Percentiles rank a stretch among this genome's conserved stretches.
Evolutionary conservation across 352 stramenopile genomes (phyloP).

Genomic region (Pythium rishiriense): DNA sequence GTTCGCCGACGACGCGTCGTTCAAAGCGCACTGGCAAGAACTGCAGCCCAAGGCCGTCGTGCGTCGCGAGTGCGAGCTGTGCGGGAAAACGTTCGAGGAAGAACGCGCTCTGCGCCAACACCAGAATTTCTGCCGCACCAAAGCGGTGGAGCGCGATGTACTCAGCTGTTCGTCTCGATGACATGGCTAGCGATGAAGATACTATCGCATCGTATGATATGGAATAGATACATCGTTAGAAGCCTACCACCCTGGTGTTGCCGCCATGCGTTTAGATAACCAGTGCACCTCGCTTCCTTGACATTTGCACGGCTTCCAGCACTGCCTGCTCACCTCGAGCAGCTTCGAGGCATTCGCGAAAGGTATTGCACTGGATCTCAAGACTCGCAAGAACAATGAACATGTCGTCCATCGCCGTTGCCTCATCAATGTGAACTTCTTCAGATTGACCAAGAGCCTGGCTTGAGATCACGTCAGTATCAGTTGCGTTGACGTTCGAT

Average conservation of each 20-base stretch:
- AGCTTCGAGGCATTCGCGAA: slow-evolving; percentile 50
- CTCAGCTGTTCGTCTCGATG: slow-evolving; percentile 2
- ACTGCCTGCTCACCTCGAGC: slow-evolving; percentile 44
- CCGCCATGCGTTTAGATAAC: slow-evolving; percentile 12
- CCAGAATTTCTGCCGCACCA: slow-evolving; percentile 61
- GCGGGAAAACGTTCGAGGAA: slow-evolving; percentile 59
- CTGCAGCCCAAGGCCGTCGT: slow-evolving; percentile 28
- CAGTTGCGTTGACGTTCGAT: background rate
- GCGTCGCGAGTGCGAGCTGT: slow-evolving; percentile 25
- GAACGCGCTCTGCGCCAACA: slow-evolving; percentile 74
- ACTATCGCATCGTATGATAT: background rate
- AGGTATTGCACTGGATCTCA: slow-evolving; percentile 64
- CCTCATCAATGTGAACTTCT: slow-evolving; percentile 10
- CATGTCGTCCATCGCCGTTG: slow-evolving; percentile 45
- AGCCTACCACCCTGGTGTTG: background rate
- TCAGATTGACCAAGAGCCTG: background rate
- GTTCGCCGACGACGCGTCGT: slow-evolving; percentile 20
- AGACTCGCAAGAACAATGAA: slow-evolving; percentile 67
- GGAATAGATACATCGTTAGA: slow-evolving; percentile 6
- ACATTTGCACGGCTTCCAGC: slow-evolving; percentile 21
- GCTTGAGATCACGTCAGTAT: background rate
- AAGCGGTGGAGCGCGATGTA: slow-evolving; percentile 1
- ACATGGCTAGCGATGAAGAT: slow-evolving; percentile 8
- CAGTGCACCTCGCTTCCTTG: slow-evolving; percentile 27
- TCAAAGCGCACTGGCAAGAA: slow-evolving; percentile 31